A percentile compares a stretch with the other conserved stretches of the same genome.
Evolutionary conservation across 495 filamentous ascomycete genomes (phyloP).

Genomic region (Aspergillus olivimuriae): DNA sequence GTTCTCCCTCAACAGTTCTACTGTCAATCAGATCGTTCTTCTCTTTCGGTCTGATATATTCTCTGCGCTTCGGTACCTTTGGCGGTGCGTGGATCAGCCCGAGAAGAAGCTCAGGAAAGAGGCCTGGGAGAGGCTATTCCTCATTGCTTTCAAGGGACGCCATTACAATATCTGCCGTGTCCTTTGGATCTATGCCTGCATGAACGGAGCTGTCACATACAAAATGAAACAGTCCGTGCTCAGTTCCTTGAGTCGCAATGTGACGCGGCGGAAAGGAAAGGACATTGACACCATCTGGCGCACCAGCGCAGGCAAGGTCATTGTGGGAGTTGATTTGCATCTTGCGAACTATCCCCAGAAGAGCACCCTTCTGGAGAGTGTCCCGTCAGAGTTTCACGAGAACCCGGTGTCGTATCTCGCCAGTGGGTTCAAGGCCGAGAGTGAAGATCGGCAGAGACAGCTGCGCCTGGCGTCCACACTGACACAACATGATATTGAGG

Average conservation of each 20-base stretch:
- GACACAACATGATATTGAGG: slow-evolving; percentile 23
- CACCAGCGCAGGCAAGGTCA: slow-evolving; percentile 30
- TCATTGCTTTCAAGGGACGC: slow-evolving; percentile 29
- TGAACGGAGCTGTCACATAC: slow-evolving; percentile 26
- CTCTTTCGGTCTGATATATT: slow-evolving; percentile 18
- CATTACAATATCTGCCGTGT: slow-evolving; percentile 40
- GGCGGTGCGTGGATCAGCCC: slow-evolving; percentile 12
- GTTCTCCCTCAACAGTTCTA: slow-evolving; percentile 14
- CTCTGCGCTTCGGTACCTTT: slow-evolving; percentile 16
- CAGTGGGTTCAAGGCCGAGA: slow-evolving; percentile 9
- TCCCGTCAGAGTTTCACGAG: slow-evolving; percentile 26
- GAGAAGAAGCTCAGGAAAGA: slow-evolving; percentile 6
- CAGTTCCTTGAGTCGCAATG: slow-evolving; percentile 22
- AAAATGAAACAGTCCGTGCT: slow-evolving; percentile 28
- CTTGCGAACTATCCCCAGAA: slow-evolving; percentile 6
- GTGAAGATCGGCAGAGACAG: slow-evolving; percentile 20
- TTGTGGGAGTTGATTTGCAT: slow-evolving; percentile 28
- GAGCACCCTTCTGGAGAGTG: slow-evolving; percentile 6
- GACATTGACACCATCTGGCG: slow-evolving; percentile 18
- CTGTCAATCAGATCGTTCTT: slow-evolving; percentile 16
- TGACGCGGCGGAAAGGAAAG: slow-evolving; percentile 2
- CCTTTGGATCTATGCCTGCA: slow-evolving; percentile 44
- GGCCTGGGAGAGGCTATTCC: slow-evolving; percentile 30
- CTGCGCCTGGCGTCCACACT: slow-evolving; percentile 19
- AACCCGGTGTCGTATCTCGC: slow-evolving; percentile 25